Conservation (phyloP, 2,329 filamentous ascomycete genomes). For the Elsinoe ampelina region DNA sequence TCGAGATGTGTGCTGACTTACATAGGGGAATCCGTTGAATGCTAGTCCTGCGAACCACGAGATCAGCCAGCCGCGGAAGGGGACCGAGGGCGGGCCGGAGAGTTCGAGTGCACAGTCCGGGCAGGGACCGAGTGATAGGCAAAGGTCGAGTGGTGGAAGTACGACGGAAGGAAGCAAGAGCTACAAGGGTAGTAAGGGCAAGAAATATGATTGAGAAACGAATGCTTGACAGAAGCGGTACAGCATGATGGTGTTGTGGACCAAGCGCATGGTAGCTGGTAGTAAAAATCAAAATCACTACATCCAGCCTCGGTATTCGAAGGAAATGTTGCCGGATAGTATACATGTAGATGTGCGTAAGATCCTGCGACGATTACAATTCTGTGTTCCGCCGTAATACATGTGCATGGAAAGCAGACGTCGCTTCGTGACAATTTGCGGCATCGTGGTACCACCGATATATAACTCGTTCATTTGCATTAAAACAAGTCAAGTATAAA, state of each 20-base stretch:
- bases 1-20: not conserved
- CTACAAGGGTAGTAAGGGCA: slow-evolving; percentile 4
- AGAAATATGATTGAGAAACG: not conserved
- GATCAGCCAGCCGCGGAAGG: slow-evolving; percentile 42
- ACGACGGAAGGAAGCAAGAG: not conserved
- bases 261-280: too few species aligned
- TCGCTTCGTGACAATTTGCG: too few species aligned
- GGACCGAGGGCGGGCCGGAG: slow-evolving; percentile 35
- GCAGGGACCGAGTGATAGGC: slow-evolving; percentile 32
- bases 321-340: too few species aligned
- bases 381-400: not conserved
- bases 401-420: too few species aligned
- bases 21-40: slow-evolving; percentile 43
- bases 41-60: slow-evolving; percentile 53
- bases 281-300: too few species aligned
- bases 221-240: not conserved
- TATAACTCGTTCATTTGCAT: too few species aligned
- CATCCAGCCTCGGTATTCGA: too few species aligned
- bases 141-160: slow-evolving; percentile 20
- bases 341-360: not conserved
- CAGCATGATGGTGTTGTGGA: not conserved
- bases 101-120: slow-evolving; percentile 27
- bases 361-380: not conserved
- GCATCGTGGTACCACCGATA: too few species aligned
- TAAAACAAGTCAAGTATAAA: too few species aligned